These are phyloP conservation scores for Suillus clintonianus DNA, from an alignment of 768 basidiomycete genomes.

Conservation along the genomic window DNA sequence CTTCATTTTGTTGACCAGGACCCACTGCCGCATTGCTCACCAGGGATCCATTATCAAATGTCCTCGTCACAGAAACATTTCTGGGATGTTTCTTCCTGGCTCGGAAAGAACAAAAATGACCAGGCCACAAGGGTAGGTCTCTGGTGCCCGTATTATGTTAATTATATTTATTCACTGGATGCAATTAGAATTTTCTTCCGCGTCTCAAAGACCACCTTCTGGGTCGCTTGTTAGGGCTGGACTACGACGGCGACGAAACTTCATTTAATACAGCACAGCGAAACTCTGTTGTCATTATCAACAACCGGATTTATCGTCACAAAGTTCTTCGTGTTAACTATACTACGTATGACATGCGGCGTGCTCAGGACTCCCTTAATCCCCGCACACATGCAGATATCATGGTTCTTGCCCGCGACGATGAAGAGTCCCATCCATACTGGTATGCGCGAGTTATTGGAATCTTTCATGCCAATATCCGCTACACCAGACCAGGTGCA, in stretches of 20 bases:
- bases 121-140: constrained; percentile 10
- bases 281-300: constrained; percentile 18
- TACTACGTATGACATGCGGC: constrained; percentile 28
- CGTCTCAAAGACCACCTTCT: constrained; percentile 22
- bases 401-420: no score
- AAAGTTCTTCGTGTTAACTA: constrained; percentile 15
- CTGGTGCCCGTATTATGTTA: neutral
- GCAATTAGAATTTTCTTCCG: constrained; percentile 21
- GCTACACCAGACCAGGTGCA: no score
- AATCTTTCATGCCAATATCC: no score
- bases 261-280: constrained; percentile 20
- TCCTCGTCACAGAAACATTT: constrained; percentile 5
- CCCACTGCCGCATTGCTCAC: constrained; percentile 1
- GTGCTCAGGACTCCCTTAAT: constrained; percentile 31
- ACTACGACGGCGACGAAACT: constrained; percentile 28
- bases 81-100: constrained; percentile 9
- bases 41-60: constrained; percentile 21
- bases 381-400: no score
- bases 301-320: constrained; percentile 27
- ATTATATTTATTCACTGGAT: neutral
- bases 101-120: constrained; percentile 9
- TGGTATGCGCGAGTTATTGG: no score
- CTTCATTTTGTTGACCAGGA: constrained; percentile 12
- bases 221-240: constrained; percentile 1
- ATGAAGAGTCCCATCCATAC: no score